Evolutionary conservation across 768 basidiomycete species (phyloP).

Genomic region (Cyclocybe aegerita): DNA sequence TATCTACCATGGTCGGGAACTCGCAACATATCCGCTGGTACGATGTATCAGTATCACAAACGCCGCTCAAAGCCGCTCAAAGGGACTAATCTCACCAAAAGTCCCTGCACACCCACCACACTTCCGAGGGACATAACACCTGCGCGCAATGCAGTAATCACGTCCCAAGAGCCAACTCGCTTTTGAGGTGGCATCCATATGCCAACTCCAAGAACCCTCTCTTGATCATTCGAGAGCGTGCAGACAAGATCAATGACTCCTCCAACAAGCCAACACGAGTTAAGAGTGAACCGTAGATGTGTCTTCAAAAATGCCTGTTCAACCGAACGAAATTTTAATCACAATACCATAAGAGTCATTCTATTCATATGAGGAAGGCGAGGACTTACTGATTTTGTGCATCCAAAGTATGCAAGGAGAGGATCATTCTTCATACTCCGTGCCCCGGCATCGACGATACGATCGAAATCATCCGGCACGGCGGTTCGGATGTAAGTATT

Average conservation of each 20-base stretch:
- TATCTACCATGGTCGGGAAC: neutral
- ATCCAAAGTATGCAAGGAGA: conserved; percentile 6
- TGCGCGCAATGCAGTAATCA: conserved; percentile 1
- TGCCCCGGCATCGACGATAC: conserved; percentile 1
- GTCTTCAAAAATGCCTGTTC: neutral
- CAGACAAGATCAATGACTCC: conserved; percentile 7
- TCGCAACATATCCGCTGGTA: conserved; percentile 7
- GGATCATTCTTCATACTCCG: conserved; percentile 5
- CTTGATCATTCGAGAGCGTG: neutral
- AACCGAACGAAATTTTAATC: neutral
- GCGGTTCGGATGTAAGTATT: conserved; percentile 6
- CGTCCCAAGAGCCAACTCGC: conserved; percentile 5
- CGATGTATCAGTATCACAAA: neutral
- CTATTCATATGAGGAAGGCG: neutral
- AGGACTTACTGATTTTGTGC: conserved; percentile 5
- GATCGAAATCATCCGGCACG: conserved; percentile 2
- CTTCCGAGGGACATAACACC: conserved; percentile 1
- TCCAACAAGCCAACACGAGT: conserved; percentile 2
- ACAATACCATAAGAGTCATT: neutral
- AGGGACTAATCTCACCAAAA: neutral
- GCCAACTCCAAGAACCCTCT: conserved; percentile 1
- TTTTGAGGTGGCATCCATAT: conserved; percentile 9
- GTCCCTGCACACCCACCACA: neutral
- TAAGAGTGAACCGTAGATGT: conserved; percentile 2
- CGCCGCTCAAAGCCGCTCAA: neutral